phyloP scores from a whole-genome alignment of 1,284 basidiomycete genomes.

The Malassezia japonica region DNA sequence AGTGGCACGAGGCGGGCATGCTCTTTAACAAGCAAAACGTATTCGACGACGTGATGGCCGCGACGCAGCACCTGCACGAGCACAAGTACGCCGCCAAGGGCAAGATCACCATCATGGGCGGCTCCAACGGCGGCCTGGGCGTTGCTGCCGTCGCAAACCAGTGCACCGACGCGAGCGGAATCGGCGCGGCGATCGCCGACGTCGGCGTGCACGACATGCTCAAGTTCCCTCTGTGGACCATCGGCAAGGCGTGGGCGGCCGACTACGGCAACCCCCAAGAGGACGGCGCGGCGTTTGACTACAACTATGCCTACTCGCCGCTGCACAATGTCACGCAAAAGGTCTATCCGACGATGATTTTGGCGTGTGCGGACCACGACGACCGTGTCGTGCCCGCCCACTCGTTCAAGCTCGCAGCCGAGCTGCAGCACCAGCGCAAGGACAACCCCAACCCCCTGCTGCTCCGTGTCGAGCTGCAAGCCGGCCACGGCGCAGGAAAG shows the following conservation, averaged over 20 bases:
- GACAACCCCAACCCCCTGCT: slow-evolving; percentile 42
- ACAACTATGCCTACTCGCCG: slow-evolving; percentile 37
- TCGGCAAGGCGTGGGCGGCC: slow-evolving; percentile 65
- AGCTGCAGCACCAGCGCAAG: slow-evolving; percentile 41
- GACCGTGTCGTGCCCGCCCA: slow-evolving; percentile 44
- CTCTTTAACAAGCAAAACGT: slow-evolving; percentile 55
- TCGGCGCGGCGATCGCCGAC: slow-evolving; percentile 51
- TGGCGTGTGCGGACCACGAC: slow-evolving; percentile 44
- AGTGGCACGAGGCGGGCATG: slow-evolving; percentile 49
- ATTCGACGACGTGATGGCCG: slow-evolving; percentile 59
- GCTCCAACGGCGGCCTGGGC: slow-evolving; percentile 56
- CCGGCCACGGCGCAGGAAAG: slow-evolving; percentile 46
- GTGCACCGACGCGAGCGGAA: slow-evolving; percentile 67
- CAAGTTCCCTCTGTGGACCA: slow-evolving; percentile 42
- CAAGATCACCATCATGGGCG: slow-evolving; percentile 64
- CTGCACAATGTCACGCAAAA: slow-evolving; percentile 42
- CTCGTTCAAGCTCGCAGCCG: slow-evolving; percentile 43
- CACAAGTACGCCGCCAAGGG: slow-evolving; percentile 62
- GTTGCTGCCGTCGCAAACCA: slow-evolving; percentile 71
- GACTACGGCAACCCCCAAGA: slow-evolving; percentile 70
- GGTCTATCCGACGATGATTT: slow-evolving; percentile 38
- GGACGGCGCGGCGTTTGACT: slow-evolving; percentile 38
- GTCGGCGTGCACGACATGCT: slow-evolving; percentile 64
- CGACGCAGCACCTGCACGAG: slow-evolving; percentile 61
- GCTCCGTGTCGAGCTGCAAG: slow-evolving; percentile 39